These are phyloP conservation scores for Arachnomyces sp. DNA, from an alignment of 2,329 filamentous ascomycete genomes.

Conservation along the genomic window DNA sequence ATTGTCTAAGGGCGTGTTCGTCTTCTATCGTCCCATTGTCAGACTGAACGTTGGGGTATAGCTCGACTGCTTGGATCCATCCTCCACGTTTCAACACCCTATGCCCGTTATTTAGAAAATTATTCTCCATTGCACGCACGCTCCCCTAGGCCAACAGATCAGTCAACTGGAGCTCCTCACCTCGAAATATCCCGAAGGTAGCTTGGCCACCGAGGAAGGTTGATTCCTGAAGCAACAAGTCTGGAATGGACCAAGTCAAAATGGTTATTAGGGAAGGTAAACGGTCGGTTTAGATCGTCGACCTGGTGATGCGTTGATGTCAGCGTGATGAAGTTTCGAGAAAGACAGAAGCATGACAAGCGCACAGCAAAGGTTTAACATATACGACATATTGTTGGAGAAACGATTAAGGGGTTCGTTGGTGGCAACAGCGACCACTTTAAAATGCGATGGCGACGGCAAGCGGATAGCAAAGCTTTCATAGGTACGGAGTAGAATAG, in stretches of 20 bases:
- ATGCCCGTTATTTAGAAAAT: not conserved
- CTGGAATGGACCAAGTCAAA: conserved; percentile 80
- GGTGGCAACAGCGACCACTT: too few species aligned
- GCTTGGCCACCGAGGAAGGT: conserved; percentile 60
- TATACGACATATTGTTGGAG: too few species aligned
- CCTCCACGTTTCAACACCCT: conserved; percentile 64
- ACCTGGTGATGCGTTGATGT: conserved; percentile 34
- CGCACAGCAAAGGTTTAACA: too few species aligned
- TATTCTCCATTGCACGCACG: too few species aligned
- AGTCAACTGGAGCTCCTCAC: conserved; percentile 20
- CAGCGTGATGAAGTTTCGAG: conserved; percentile 8
- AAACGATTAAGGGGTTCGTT: too few species aligned
- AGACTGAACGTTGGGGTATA: conserved; percentile 78
- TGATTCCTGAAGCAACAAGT: conserved; percentile 54
- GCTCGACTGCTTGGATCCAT: conserved; percentile 83
- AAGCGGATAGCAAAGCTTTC: not conserved
- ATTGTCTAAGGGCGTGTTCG: conserved; percentile 55
- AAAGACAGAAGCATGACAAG: not conserved
- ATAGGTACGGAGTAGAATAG: not conserved
- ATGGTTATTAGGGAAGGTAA: conserved; percentile 59
- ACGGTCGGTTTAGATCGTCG: conserved; percentile 61
- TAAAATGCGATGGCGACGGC: too few species aligned
- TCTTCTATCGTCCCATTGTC: conserved; percentile 70
- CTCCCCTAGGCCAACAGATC: too few species aligned
- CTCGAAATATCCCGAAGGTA: conserved; percentile 68